A percentile compares a stretch with the other conserved stretches of the same genome.
Conservation (phyloP, 1,139 yeast genomes). For the Sugiyamaella novakii region DNA sequence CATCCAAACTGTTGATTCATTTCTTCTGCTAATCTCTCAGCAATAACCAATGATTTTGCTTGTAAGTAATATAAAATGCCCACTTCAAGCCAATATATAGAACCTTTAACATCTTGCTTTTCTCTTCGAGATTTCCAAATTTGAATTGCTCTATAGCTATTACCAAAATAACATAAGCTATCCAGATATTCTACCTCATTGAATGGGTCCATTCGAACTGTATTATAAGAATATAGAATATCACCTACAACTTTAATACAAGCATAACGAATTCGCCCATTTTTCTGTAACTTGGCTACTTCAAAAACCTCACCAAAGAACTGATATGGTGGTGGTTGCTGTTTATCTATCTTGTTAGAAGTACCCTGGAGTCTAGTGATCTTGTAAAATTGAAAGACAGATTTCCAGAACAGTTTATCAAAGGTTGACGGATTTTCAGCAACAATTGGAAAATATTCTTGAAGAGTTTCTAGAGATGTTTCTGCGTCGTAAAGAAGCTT, state of each 20-base stretch:
- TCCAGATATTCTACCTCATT: conserved; percentile 43
- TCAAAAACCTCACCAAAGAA: conserved; percentile 38
- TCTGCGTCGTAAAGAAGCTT: conserved; percentile 9
- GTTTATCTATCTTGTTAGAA: conserved; percentile 13
- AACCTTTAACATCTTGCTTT: conserved; percentile 35
- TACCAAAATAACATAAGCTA: conserved; percentile 33
- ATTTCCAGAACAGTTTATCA: conserved; percentile 25
- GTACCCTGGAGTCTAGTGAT: conserved; percentile 16
- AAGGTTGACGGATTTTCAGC: conserved; percentile 15
- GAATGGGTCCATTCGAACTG: conserved; percentile 41
- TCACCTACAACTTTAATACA: conserved; percentile 36
- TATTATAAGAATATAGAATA: conserved; percentile 36
- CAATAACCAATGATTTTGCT: conserved; percentile 30
- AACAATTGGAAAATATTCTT: conserved; percentile 15
- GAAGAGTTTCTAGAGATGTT: conserved; percentile 13
- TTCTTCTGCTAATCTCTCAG: conserved; percentile 32
- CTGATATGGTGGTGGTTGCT: conserved; percentile 28
- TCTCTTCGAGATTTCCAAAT: conserved; percentile 39
- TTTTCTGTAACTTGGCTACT: conserved; percentile 34
- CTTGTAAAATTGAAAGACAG: conserved; percentile 17
- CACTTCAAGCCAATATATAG: conserved; percentile 41
- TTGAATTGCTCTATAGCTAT: conserved; percentile 33
- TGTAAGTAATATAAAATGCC: conserved; percentile 39
- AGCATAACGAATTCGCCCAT: conserved; percentile 23
- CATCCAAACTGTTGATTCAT: conserved; percentile 26